Conservation (phyloP, 1,284 basidiomycete genomes). For the Neonothopanus nambi region DNA sequence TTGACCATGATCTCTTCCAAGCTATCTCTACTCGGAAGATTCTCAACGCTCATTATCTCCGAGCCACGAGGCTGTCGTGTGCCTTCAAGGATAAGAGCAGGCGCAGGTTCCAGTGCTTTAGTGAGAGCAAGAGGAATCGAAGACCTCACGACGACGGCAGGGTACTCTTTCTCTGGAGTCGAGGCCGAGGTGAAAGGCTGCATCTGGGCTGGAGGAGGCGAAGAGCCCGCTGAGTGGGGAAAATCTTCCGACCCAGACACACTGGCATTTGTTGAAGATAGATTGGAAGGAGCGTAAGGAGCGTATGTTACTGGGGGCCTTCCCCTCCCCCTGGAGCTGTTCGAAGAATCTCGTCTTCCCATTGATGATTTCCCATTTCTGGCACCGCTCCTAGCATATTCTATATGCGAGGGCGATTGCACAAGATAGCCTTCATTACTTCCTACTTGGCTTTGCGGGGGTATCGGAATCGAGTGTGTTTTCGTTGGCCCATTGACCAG, state of each 20-base stretch:
- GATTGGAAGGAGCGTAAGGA: background rate
- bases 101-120: background rate
- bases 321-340: background rate
- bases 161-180: background rate
- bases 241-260: no score
- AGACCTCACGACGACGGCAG: constrained; percentile 3
- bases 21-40: background rate
- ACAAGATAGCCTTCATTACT: background rate
- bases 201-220: background rate
- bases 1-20: constrained; percentile 41
- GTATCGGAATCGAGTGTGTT: background rate
- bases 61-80: background rate
- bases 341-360: background rate
- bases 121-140: constrained; percentile 1
- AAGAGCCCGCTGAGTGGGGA: background rate
- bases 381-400: background rate
- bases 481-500: background rate
- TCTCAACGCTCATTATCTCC: background rate
- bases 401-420: background rate
- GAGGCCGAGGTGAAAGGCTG: no score
- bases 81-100: background rate
- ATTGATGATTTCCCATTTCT: background rate
- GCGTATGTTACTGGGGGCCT: no score
- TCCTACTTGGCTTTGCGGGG: background rate
- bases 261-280: background rate